Evolutionary conservation across 2,329 filamentous ascomycete species (phyloP).

Genomic region (Pezicula carpinea): DNA sequence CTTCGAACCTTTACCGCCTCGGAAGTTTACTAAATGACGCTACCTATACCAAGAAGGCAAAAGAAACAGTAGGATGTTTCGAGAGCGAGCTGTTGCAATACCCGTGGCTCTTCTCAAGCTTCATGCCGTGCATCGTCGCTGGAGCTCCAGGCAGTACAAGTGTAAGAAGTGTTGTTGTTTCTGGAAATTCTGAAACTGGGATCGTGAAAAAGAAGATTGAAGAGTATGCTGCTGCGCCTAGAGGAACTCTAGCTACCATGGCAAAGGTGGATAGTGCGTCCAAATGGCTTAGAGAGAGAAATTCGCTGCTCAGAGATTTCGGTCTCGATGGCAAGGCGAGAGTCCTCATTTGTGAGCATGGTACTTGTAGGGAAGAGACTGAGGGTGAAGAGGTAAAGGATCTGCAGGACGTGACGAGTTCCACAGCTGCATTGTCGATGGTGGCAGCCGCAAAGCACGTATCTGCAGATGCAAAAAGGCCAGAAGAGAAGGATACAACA

Average conservation of each 20-base stretch:
- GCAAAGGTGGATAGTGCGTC: constrained; percentile 17
- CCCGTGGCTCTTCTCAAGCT: constrained; percentile 81
- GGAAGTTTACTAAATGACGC: constrained; percentile 63
- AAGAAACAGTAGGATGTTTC: constrained; percentile 76
- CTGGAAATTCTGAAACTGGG: constrained; percentile 20
- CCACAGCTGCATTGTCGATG: too few relatives aligned
- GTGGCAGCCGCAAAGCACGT: too few relatives aligned
- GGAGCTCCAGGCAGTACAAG: constrained; percentile 55
- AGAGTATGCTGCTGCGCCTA: constrained; percentile 25
- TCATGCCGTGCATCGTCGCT: constrained; percentile 72
- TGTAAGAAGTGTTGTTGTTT: constrained; percentile 52
- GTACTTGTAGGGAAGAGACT: constrained; percentile 37
- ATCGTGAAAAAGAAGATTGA: constrained; percentile 24
- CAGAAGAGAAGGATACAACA: too few relatives aligned
- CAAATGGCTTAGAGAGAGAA: constrained; percentile 46
- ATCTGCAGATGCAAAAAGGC: too few relatives aligned
- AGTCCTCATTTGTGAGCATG: constrained; percentile 42
- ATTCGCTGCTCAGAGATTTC: constrained; percentile 33
- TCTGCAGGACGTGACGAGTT: not conserved
- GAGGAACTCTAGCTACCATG: constrained; percentile 23
- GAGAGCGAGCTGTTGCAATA: constrained; percentile 90
- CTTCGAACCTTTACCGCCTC: constrained; percentile 80
- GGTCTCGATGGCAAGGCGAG: constrained; percentile 32
- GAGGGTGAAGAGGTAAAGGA: not conserved
- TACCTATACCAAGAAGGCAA: constrained; percentile 59